Percentiles rank a stretch among this genome's conserved stretches.
phyloP scores from a whole-genome alignment of 495 filamentous ascomycete genomes.

The Neurospora discreta region DNA sequence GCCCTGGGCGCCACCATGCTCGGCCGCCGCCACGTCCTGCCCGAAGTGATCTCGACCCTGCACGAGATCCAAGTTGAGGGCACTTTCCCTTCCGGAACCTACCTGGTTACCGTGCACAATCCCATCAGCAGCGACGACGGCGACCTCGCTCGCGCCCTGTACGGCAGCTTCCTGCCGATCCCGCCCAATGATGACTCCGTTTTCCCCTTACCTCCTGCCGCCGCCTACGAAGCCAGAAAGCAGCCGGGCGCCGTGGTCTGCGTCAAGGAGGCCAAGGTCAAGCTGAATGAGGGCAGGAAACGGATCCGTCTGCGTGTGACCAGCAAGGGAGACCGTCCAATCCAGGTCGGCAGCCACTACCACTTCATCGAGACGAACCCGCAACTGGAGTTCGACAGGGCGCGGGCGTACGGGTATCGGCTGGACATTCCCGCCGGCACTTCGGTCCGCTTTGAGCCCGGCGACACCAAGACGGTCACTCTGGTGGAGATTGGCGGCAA shows the following conservation, averaged over 20 bases:
- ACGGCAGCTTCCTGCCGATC: conserved; percentile 84
- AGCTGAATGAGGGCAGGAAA: conserved; percentile 63
- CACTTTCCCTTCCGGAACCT: conserved; percentile 83
- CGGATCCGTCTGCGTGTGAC: conserved; percentile 65
- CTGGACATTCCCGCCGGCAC: conserved; percentile 89
- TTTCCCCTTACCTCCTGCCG: conserved; percentile 50
- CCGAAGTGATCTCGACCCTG: conserved; percentile 65
- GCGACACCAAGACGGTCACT: conserved; percentile 85
- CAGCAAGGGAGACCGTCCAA: conserved; percentile 82
- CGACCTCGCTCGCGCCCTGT: conserved; percentile 73
- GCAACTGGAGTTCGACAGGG: conserved; percentile 82
- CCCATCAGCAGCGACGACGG: conserved; percentile 84
- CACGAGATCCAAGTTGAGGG: conserved; percentile 87
- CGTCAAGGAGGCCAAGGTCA: conserved; percentile 53
- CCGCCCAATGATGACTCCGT: conserved; percentile 41
- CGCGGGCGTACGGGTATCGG: conserved; percentile 70
- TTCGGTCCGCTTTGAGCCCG: conserved; percentile 89
- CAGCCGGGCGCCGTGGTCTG: conserved; percentile 72
- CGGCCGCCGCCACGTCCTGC: conserved; percentile 85
- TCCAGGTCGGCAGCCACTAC: conserved; percentile 94
- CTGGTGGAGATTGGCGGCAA: conserved; percentile 83
- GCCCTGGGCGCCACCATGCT: conserved; percentile 82
- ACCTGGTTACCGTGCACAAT: conserved; percentile 89
- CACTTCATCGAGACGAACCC: conserved; percentile 94
- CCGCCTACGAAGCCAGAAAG: conserved; percentile 50